phyloP scores from a whole-genome alignment of 179 eudicot genomes.

The Carnegiea gigantea region DNA sequence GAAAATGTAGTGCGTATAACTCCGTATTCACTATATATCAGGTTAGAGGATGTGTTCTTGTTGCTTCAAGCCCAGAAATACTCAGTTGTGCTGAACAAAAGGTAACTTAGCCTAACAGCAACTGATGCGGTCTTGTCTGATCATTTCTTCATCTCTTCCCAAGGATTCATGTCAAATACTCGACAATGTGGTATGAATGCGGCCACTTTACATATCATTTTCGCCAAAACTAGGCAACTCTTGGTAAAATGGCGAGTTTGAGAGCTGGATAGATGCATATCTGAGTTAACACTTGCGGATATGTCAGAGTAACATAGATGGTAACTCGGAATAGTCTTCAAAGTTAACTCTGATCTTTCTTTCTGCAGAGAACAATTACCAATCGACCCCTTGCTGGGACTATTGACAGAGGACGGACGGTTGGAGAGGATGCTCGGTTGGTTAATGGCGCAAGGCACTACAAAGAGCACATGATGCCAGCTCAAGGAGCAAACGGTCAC shows the following conservation, averaged over 20 bases:
- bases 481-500: conserved; percentile 53
- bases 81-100: conserved; percentile 48
- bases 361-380: conserved; percentile 40
- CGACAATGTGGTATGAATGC: background rate
- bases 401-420: conserved; percentile 34
- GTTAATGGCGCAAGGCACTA: conserved; percentile 50
- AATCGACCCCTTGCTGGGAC: conserved; percentile 54
- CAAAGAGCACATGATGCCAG: conserved; percentile 54
- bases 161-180: background rate
- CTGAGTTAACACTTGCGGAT: background rate
- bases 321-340: too few species aligned
- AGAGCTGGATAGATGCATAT: background rate
- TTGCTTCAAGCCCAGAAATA: conserved; percentile 69
- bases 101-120: conserved; percentile 29
- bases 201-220: background rate
- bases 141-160: background rate
- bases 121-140: background rate
- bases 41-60: conserved; percentile 66
- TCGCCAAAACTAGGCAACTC: background rate
- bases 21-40: conserved; percentile 22
- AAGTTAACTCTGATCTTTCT: background rate
- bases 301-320: background rate
- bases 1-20: background rate
- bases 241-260: background rate
- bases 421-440: conserved; percentile 36